Evolutionary conservation across 2,329 filamentous ascomycete species (phyloP), one percentile per base, ranked within the genome.

Genomic region (Colletotrichum navitas): DNA sequence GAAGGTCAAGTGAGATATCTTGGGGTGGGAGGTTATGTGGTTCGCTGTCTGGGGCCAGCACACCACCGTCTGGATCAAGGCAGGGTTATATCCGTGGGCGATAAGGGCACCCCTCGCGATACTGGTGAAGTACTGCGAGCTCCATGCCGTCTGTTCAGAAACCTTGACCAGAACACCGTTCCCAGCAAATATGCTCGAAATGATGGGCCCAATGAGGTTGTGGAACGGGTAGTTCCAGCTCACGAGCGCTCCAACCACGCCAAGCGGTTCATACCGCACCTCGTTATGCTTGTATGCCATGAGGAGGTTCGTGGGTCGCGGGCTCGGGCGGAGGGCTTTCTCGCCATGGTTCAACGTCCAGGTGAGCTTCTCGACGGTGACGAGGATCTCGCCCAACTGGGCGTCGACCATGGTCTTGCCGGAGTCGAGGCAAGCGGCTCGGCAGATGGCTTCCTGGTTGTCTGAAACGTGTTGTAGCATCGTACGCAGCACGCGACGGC

Each of bases 151-250:
- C 81, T 95, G 93, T 82, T 99, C 96, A 62, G 94, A 97, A 59
- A 93, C 93, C 84, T 99, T 99, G 80, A 98, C 92, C 52, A 99
- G 86, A 75, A 98, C 92, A 63, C 90, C 94, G 79, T 98, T 98
- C 58, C 96, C 96, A 18, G 95, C 88, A 80, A 98, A 98, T 62
- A 98, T 88, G 21, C 93, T 91, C 75, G 93, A 95, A 79, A 98
- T 97, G 75, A 98, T 89, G 18, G 95, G 96, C 0, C 93, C 94
- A 58, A 98, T 89, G 74, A 98, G 86, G 82, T 99, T 99, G 84
- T 99, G 96, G 82, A 98, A 97, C 55, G 94, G 91, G 80, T 94
- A 98, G 84, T 99, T 99, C 96, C 96, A 99, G 79, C 93, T 96
- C 54, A 99, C 94, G 63, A 95, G 92, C 24, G 96, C 95, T 14